Base-by-base conservation (phyloP, 345 rosid genomes). In the Arabidopsis suecica region DNA sequence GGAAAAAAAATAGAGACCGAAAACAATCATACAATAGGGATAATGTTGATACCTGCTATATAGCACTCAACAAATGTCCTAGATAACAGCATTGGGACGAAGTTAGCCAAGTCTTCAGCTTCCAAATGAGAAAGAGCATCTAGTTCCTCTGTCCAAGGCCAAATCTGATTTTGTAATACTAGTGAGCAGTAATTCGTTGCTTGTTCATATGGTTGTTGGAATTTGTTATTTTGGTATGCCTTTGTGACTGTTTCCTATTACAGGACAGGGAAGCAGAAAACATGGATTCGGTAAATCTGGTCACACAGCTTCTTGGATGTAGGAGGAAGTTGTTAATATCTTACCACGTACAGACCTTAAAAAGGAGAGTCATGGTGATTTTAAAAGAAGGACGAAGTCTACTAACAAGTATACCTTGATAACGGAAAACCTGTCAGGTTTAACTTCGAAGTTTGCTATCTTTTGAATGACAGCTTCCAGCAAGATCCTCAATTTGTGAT, bases 401-500 rank as follows among this genome's bases (percentile, higher is more conserved):
- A 32, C 13, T 23, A 55, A 32, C 9, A 59, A 60, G 64, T 48
- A 74, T 86, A 94, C 98, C 98, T 91, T 91, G 78, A 89, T 82
- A 64, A 89, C 90, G 11, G 84, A 75, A 79, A 91, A 94, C 68
- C 96, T 86, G 74, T 88, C 88, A 51, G 86, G 85, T 71, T 82
- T 84, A 74, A 94, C 98, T 83, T 88, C 50, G 62, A 89, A 94
- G 30, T 79, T 83, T 69, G 90, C 89, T 47, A 91, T 90, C 75
- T 89, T 87, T 71, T 85, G 73, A 7, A 87, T 44, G 40, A 94
- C 65, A 36, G 86, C 85, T 81, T 91, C 91, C 80, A 94, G 76
- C 67, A 94, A 77, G 80, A 86, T 86, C 81, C 86, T 85, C 80
- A 94, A 61, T 76, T 89, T 94, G 87, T 94, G 89, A 80, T 91